Percentiles rank a stretch among this genome's conserved stretches.
Evolutionary conservation across 257 asterid species (phyloP).

Genomic region (Misopates orontium): DNA sequence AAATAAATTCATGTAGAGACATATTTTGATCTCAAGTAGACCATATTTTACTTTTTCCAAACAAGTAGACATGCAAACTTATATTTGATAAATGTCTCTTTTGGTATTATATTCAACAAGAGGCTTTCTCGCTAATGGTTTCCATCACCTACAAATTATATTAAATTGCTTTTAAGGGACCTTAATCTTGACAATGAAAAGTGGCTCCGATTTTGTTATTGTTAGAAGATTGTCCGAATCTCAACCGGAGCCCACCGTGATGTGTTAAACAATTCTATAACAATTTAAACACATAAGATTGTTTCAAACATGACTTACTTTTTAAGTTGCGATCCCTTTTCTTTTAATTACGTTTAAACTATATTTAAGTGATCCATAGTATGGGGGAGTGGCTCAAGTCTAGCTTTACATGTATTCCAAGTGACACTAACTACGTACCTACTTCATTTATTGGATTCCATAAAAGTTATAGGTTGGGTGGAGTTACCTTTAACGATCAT

Average conservation of each 20-base stretch:
- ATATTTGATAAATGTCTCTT: no score
- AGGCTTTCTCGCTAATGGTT: constrained; percentile 50
- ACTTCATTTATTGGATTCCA: constrained; percentile 28
- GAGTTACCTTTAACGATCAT: constrained; percentile 83
- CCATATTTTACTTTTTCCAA: no score
- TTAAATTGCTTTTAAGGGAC: constrained; percentile 40
- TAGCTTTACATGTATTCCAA: constrained; percentile 58
- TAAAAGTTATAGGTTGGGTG: constrained; percentile 50
- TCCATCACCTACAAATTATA: constrained; percentile 62
- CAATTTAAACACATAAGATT: constrained; percentile 37
- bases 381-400: constrained; percentile 50
- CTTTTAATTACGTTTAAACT: constrained; percentile 43
- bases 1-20: no score
- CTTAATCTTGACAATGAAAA: constrained; percentile 57
- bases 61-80: no score
- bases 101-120: no score
- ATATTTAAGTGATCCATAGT: constrained; percentile 36
- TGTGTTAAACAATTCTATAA: constrained; percentile 50
- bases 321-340: constrained; percentile 52
- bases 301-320: constrained; percentile 51
- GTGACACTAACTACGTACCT: constrained; percentile 42
- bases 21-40: no score
- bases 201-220: constrained; percentile 55
- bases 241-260: constrained; percentile 47
- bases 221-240: constrained; percentile 79